Evolutionary conservation across 805 yeast genomes (phyloP).

Genomic region (Pichia pseudocactophila): DNA sequence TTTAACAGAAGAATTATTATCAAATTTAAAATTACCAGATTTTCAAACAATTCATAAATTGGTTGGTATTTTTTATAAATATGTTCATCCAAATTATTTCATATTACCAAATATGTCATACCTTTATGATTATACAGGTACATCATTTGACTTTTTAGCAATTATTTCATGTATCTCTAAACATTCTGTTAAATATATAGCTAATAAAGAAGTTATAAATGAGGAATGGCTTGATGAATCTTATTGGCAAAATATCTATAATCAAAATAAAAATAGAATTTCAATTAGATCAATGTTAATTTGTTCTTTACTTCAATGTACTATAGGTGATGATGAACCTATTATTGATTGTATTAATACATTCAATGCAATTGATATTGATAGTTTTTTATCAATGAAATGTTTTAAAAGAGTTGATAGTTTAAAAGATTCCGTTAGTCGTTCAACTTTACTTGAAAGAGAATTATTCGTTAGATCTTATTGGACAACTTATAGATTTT

Average conservation of each 20-base stretch:
- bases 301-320: constrained; percentile 22
- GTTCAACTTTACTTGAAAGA: constrained; percentile 17
- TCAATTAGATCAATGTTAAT: constrained; percentile 22
- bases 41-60: constrained; percentile 26
- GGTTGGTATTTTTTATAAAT: constrained; percentile 33
- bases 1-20: constrained; percentile 25
- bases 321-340: constrained; percentile 20
- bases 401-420: neutral
- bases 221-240: constrained; percentile 24
- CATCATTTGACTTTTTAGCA: constrained; percentile 24
- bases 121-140: constrained; percentile 24
- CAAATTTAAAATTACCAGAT: constrained; percentile 30
- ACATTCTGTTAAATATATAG: constrained; percentile 26
- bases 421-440: neutral
- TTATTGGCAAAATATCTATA: constrained; percentile 31
- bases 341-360: constrained; percentile 12
- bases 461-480: constrained; percentile 28
- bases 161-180: constrained; percentile 29
- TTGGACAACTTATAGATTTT: constrained; percentile 33
- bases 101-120: constrained; percentile 29
- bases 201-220: constrained; percentile 20
- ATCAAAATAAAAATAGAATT: constrained; percentile 26
- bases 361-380: constrained; percentile 4
- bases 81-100: constrained; percentile 31
- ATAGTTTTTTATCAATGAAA: neutral